These are phyloP conservation scores for Logfia minima DNA, from an alignment of 129 eudicot genomes.

Conservation along the genomic window DNA sequence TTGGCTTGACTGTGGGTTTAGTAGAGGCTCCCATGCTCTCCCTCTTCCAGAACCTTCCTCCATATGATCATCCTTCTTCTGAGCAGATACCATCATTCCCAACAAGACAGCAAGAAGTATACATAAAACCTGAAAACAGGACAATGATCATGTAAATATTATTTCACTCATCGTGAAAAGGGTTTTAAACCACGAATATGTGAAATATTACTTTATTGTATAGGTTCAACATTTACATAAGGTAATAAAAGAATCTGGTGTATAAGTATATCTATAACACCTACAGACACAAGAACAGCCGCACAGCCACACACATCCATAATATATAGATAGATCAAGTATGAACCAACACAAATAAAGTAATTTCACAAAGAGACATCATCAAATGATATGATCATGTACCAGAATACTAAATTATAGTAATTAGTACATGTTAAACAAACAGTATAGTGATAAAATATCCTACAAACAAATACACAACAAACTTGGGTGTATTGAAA, in stretches of 20 bases:
- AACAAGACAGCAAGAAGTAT: conserved; percentile 61
- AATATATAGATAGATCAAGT: not conserved
- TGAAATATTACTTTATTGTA: not conserved
- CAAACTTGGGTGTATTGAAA: not conserved
- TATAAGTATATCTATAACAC: not conserved
- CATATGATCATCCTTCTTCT: conserved; percentile 43
- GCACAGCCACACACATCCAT: not conserved
- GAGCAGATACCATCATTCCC: conserved; percentile 60
- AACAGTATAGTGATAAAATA: not conserved
- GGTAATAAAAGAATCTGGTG: not conserved
- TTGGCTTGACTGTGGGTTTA: conserved; percentile 51
- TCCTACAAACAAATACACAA: not conserved
- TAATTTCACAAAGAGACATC: not conserved
- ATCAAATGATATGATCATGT: not conserved
- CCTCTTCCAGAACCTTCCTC: conserved; percentile 62
- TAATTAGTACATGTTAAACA: not conserved
- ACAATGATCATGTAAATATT: conserved; percentile 4
- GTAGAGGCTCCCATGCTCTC: conserved; percentile 70
- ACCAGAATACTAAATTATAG: not conserved
- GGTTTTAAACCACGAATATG: conserved; percentile 7
- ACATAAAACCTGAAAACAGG: conserved; percentile 52
- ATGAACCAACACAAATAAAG: not conserved
- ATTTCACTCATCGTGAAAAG: not conserved
- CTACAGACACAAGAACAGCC: not conserved
- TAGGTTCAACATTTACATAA: not conserved